These are phyloP conservation scores for Kwoniella europaea DNA, from an alignment of 768 basidiomycete genomes.

Conservation along the genomic window DNA sequence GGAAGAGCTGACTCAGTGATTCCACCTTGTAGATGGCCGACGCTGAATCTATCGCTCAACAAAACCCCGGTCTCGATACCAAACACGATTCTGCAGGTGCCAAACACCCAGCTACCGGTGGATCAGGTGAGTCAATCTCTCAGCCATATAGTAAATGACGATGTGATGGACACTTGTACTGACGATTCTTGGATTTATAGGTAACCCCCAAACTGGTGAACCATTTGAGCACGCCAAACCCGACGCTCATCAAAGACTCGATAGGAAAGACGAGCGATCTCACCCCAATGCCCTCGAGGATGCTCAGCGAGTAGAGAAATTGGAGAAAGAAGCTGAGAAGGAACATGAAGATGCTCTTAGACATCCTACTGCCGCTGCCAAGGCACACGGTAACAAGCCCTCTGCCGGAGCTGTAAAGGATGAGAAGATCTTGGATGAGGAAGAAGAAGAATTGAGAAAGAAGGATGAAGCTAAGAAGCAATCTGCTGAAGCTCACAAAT, in stretches of 20 bases:
- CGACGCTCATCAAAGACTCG: conserved; percentile 50
- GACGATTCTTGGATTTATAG: conserved; percentile 26
- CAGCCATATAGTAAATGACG: too few species aligned
- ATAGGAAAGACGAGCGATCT: conserved; percentile 54
- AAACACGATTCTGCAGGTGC: conserved; percentile 30
- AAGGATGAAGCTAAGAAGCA: conserved; percentile 51
- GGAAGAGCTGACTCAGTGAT: too few species aligned
- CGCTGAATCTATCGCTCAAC: conserved; percentile 18
- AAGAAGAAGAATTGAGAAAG: conserved; percentile 50
- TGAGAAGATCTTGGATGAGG: conserved; percentile 53
- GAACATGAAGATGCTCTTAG: conserved; percentile 31
- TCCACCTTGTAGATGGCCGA: conserved; percentile 11
- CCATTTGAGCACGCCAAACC: conserved; percentile 43
- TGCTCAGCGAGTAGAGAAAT: conserved; percentile 51
- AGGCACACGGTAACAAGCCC: conserved; percentile 53
- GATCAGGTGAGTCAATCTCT: conserved; percentile 16
- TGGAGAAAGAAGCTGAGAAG: conserved; percentile 49
- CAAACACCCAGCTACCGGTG: conserved; percentile 27
- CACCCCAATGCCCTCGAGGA: conserved; percentile 51
- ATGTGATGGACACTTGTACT: too few species aligned
- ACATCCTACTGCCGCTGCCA: conserved; percentile 52
- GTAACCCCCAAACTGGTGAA: conserved; percentile 54
- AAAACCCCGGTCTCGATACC: conserved; percentile 27
- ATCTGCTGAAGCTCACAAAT: conserved; percentile 42
- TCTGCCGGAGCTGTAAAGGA: conserved; percentile 54